These are phyloP conservation scores for Paramecium octaurelia DNA, from an alignment of 73 alveolate species.

Conservation along the genomic window DNA sequence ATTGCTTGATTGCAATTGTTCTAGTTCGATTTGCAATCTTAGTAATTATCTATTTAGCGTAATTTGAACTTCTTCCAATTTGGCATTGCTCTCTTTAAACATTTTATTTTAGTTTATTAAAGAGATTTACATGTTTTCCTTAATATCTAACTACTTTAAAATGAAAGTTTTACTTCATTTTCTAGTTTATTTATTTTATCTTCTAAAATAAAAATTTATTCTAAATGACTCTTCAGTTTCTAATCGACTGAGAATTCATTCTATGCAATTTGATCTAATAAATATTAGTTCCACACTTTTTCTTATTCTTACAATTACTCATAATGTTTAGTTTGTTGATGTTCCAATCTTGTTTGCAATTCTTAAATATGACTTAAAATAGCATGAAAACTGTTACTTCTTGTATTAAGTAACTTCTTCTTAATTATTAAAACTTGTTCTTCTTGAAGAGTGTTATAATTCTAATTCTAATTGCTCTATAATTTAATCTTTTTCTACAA, in stretches of 20 bases:
- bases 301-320: background rate
- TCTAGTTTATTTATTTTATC: background rate
- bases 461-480: background rate
- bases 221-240: background rate
- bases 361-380: background rate
- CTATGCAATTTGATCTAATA: background rate
- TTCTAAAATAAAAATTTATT: background rate
- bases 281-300: constrained; percentile 7
- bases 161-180: background rate
- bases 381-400: background rate
- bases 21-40: background rate
- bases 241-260: background rate
- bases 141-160: constrained; percentile 3
- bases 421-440: background rate
- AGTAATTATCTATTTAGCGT: background rate
- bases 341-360: background rate
- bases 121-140: background rate
- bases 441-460: background rate
- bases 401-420: background rate
- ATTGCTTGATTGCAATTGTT: background rate
- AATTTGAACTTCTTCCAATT: background rate
- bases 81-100: background rate
- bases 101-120: background rate
- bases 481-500: background rate
- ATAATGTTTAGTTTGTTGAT: background rate